Evolutionary conservation across 225 moss, liverwort and hornwort genomes (phyloP).

Genomic region (Polytrichum commune): DNA sequence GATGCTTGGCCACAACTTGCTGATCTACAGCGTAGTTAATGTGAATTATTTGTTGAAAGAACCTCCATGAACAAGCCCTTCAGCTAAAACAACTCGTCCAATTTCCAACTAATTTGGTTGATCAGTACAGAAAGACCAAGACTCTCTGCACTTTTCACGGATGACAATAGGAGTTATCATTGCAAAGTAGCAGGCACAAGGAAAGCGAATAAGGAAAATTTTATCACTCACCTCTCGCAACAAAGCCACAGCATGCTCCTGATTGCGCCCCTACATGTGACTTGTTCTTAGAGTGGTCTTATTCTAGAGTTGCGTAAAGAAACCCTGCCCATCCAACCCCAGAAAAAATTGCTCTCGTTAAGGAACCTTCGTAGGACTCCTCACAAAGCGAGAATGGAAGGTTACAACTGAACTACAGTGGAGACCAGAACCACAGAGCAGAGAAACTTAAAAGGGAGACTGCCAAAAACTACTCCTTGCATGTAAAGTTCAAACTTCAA

Average conservation of each 20-base stretch:
- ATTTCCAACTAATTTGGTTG: too few species aligned
- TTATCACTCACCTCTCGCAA: constrained; percentile 36
- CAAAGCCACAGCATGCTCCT: constrained; percentile 30
- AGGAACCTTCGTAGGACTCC: too few species aligned
- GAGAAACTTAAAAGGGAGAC: too few species aligned
- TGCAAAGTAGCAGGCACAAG: background rate
- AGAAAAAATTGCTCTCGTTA: background rate
- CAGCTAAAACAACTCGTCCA: too few species aligned
- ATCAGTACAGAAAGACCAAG: background rate
- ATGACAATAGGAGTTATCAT: background rate
- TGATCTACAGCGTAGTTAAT: too few species aligned
- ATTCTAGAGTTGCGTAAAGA: constrained; percentile 15
- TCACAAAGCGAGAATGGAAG: too few species aligned
- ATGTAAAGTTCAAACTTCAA: too few species aligned
- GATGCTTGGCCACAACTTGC: too few species aligned
- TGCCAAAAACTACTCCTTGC: too few species aligned
- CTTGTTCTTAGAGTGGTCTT: constrained; percentile 9
- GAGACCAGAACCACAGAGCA: too few species aligned
- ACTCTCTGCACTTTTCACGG: background rate
- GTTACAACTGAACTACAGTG: too few species aligned
- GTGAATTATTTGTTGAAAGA: background rate
- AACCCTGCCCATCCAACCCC: constrained; percentile 24
- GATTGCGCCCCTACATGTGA: constrained; percentile 45
- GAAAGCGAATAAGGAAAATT: background rate
- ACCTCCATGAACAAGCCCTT: background rate